Conservation (phyloP, 148 eudicot genomes). For the Rheum nobile region DNA sequence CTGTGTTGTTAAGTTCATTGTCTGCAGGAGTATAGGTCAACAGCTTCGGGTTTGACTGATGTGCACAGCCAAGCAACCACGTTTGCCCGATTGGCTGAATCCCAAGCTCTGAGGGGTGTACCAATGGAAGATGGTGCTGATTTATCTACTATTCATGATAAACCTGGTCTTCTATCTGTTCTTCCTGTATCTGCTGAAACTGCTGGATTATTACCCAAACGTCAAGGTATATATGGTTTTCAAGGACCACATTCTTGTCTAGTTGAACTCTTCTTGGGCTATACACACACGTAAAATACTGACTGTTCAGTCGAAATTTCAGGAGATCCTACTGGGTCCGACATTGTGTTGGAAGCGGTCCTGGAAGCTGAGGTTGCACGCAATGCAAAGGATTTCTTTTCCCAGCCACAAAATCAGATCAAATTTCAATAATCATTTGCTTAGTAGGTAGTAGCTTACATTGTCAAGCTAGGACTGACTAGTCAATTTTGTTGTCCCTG, state of each 20-base stretch:
- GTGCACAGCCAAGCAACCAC: constrained; percentile 67
- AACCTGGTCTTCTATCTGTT: constrained; percentile 55
- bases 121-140: constrained; percentile 16
- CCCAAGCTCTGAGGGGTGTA: constrained; percentile 24
- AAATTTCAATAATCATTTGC: constrained; percentile 23
- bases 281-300: neutral
- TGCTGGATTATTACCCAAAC: constrained; percentile 60
- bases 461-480: neutral
- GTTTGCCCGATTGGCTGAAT: constrained; percentile 60
- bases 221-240: constrained; percentile 34
- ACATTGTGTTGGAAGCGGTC: constrained; percentile 75
- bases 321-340: constrained; percentile 70
- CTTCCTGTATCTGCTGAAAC: constrained; percentile 96
- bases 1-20: neutral
- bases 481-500: neutral
- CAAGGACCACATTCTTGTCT: neutral
- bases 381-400: constrained; percentile 74
- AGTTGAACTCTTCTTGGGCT: neutral
- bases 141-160: constrained; percentile 34
- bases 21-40: constrained; percentile 21
- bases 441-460: neutral
- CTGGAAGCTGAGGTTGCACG: constrained; percentile 93
- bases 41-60: constrained; percentile 30
- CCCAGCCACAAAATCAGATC: constrained; percentile 55
- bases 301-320: constrained; percentile 18